Percentiles rank a stretch among this genome's conserved stretches.
phyloP scores from a whole-genome alignment of 345 rosid genomes.

The Durio zibethinus region DNA sequence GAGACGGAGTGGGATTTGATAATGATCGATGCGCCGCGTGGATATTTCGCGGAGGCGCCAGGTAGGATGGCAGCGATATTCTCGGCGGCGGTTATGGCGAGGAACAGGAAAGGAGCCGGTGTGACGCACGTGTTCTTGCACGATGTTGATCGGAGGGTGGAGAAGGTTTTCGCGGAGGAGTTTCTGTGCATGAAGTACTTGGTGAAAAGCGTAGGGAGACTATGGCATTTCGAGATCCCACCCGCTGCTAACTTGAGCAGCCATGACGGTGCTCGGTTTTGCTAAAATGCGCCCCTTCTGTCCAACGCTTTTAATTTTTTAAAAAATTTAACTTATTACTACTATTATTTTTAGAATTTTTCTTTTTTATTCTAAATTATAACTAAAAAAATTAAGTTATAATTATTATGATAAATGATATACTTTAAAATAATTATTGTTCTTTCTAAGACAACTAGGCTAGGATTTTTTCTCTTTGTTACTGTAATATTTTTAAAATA shows the following conservation, averaged over 20 bases:
- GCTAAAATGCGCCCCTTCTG: constrained; percentile 34
- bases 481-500: neutral
- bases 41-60: constrained; percentile 66
- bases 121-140: constrained; percentile 70
- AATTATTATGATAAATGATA: neutral
- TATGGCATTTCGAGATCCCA: constrained; percentile 79
- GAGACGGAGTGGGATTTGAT: constrained; percentile 82
- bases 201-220: constrained; percentile 46
- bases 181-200: constrained; percentile 54
- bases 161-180: constrained; percentile 58
- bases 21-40: constrained; percentile 80
- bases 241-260: constrained; percentile 37
- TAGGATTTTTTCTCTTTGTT: neutral
- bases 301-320: too few relatives aligned
- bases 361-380: too few relatives aligned
- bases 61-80: constrained; percentile 79
- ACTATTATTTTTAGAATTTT: neutral
- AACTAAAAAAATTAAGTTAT: too few relatives aligned
- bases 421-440: neutral
- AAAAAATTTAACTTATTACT: too few relatives aligned
- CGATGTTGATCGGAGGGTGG: constrained; percentile 65
- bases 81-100: constrained; percentile 73
- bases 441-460: neutral
- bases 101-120: constrained; percentile 61
- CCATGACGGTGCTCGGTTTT: constrained; percentile 40